These are phyloP conservation scores for Candida sakaeoensis DNA, from an alignment of 805 yeast genomes.

Conservation along the genomic window DNA sequence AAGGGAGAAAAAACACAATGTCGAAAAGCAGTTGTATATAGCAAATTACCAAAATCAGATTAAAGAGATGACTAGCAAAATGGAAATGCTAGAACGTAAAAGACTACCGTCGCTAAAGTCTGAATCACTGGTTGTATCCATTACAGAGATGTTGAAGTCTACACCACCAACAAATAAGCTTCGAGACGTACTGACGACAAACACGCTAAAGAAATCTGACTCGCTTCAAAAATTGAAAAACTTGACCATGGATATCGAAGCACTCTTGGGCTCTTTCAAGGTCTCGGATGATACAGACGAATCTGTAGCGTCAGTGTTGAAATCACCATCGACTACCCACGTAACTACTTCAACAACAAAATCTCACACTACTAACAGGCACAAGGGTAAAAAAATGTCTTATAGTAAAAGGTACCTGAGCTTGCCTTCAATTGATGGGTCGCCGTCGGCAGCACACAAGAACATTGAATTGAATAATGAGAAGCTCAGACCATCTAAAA, in stretches of 20 bases:
- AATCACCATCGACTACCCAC: constrained; percentile 7
- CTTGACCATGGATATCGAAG: constrained; percentile 17
- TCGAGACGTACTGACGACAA: background rate
- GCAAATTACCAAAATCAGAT: constrained; percentile 30
- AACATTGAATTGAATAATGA: background rate
- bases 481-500: constrained; percentile 1
- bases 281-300: background rate
- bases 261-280: constrained; percentile 1
- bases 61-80: constrained; percentile 13
- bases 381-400: constrained; percentile 4
- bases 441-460: constrained; percentile 7
- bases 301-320: background rate
- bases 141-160: constrained; percentile 12
- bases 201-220: constrained; percentile 19
- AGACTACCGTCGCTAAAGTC: background rate
- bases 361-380: background rate
- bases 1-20: constrained; percentile 19
- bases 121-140: constrained; percentile 11
- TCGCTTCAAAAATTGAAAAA: constrained; percentile 32
- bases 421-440: constrained; percentile 11
- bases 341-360: constrained; percentile 1
- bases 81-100: constrained; percentile 4
- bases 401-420: constrained; percentile 10
- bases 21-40: constrained; percentile 24
- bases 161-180: constrained; percentile 21